Evolutionary conservation across 345 rosid genomes (phyloP), one percentile per base, ranked within the genome.

Genomic region (Acer campestre): DNA sequence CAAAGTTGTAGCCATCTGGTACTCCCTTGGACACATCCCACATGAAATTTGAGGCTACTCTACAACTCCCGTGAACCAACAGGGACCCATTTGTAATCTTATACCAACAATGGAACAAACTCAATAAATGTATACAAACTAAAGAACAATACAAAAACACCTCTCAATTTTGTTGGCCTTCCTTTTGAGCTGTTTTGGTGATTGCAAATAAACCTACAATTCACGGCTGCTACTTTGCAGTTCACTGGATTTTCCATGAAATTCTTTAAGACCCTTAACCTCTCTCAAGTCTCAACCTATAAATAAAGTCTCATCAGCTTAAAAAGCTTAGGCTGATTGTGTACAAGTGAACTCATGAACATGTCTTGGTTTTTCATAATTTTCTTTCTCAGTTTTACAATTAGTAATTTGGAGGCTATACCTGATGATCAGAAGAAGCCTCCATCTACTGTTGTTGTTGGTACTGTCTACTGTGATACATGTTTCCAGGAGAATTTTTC

Each of bases 401-500:
- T 74, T 40, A 6, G 11, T 62, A 35, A 61, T 42, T 20, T 55
- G 23, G 80, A 89, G n/a, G 86, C 85, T 16, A 71, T 70, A 10
- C 82, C 68, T 7, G 46, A 4, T 53, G 31, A 23, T 22, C 51
- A 62, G 23, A 82, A 78, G 77, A 87, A 81, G 71, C 89, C 71
- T 77, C 87, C 88, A 70, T 83, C 93, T 67, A 89, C 97, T 0
- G 95, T 95, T 46, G 98, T 91, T 40, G 95, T 95, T 40, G 98
- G 99, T 49, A 91, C 95, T 71, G 98, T 93, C 56, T 92, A 85
- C 86, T 95, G 99, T 46, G 97, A 93, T 82, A 92, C 97, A 13
- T 93, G 99, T 81, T 91, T 92, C 86, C 91, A 79, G 12, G 62
- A 83, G 44, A 87, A 74, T 59, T 83, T 89, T 86, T 82, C 98